A percentile compares a stretch with the other conserved stretches of the same genome.
Evolutionary conservation across 2,329 filamentous ascomycete genomes (phyloP).

Genomic region (Penicillium sp.): DNA sequence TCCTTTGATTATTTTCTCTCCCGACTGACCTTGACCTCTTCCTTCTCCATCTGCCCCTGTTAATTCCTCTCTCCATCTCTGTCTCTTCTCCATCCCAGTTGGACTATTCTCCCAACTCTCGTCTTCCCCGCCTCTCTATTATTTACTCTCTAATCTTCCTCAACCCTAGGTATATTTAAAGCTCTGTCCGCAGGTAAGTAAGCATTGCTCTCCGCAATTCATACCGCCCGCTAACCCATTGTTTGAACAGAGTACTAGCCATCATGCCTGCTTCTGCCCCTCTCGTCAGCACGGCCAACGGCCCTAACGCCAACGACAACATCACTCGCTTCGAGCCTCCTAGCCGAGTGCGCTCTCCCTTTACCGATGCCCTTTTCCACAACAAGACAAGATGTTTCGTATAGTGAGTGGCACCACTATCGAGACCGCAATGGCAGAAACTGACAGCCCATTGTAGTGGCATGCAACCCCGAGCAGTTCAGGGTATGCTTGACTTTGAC

Average conservation of each 20-base stretch:
- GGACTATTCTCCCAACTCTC: conserved; percentile 30
- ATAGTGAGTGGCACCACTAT: conserved; percentile 65
- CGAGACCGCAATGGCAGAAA: neutral
- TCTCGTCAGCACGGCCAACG: conserved; percentile 56
- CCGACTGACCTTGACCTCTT: conserved; percentile 20
- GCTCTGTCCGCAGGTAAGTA: conserved; percentile 32
- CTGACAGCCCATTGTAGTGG: conserved; percentile 59
- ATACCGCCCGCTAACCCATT: conserved; percentile 15
- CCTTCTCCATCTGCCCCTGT: conserved; percentile 21
- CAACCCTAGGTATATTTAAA: conserved; percentile 20
- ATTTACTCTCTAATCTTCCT: conserved; percentile 23
- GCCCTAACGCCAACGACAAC: conserved; percentile 87
- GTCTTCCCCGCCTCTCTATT: conserved; percentile 25
- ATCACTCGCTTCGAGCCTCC: conserved; percentile 95
- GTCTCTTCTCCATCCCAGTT: conserved; percentile 21
- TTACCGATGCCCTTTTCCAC: conserved; percentile 93
- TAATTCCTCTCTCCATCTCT: conserved; percentile 20
- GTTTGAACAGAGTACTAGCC: conserved; percentile 32
- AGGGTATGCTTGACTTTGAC: conserved; percentile 98
- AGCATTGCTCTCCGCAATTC: conserved; percentile 2
- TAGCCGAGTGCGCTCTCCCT: conserved; percentile 88
- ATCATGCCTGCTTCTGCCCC: conserved; percentile 62
- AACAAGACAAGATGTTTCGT: conserved; percentile 99
- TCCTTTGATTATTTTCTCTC: conserved; percentile 18
- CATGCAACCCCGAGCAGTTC: conserved; percentile 91